A percentile compares a stretch with the other conserved stretches of the same genome.
Conservation (phyloP, 2,329 filamentous ascomycete species). For the Pyrenophora tritici-repentis region DNA sequence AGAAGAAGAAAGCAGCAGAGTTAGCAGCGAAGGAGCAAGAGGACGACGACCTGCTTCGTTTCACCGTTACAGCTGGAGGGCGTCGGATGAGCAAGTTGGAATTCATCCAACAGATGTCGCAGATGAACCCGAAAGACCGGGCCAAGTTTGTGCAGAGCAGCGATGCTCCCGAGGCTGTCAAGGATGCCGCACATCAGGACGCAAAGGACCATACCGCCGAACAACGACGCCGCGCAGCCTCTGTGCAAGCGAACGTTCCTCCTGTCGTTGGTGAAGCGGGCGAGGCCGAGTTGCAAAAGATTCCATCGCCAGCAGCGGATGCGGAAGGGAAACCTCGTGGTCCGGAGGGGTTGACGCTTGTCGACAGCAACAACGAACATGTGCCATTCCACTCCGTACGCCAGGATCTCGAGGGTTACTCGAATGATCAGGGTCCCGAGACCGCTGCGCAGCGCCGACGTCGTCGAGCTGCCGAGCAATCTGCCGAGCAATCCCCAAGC, state of each 20-base stretch:
- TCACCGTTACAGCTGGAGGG: conserved; percentile 75
- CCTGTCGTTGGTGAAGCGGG: conserved; percentile 41
- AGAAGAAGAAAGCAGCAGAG: conserved; percentile 28
- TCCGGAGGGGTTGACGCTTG: conserved; percentile 49
- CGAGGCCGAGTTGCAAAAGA: conserved; percentile 41
- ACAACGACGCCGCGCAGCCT: conserved; percentile 33
- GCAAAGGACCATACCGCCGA: conserved; percentile 45
- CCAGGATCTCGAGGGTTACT: conserved; percentile 39
- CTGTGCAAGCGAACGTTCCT: conserved; percentile 33
- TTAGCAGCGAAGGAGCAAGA: conserved; percentile 53
- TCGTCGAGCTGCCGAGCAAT: conserved; percentile 35
- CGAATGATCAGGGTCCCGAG: conserved; percentile 30
- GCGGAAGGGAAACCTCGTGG: conserved; percentile 35
- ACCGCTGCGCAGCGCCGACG: conserved; percentile 53
- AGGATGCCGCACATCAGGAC: conserved; percentile 53
- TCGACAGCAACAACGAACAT: conserved; percentile 53
- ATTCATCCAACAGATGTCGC: conserved; percentile 75
- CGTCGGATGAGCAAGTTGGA: conserved; percentile 79
- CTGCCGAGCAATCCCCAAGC: conserved; percentile 17
- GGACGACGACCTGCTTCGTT: conserved; percentile 74
- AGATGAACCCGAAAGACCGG: conserved; percentile 70
- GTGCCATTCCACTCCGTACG: conserved; percentile 56
- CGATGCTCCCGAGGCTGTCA: conserved; percentile 54
- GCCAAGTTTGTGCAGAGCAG: conserved; percentile 55
- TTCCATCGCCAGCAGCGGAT: conserved; percentile 34